phyloP scores from a whole-genome alignment of 164 flowering plant genomes.

The Amborella trichopoda region DNA sequence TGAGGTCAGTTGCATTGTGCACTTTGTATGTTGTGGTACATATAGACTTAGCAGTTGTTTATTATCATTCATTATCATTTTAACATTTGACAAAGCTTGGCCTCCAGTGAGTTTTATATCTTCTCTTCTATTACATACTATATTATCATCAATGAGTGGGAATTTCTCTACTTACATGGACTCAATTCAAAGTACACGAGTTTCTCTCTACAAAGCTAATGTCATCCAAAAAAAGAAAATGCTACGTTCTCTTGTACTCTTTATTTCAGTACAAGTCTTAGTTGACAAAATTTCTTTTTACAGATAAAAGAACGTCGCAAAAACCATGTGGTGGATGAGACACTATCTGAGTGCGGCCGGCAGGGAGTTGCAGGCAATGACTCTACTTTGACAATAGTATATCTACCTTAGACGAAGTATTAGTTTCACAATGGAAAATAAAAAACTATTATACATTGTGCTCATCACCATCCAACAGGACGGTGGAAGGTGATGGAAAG shows the following conservation, averaged over 20 bases:
- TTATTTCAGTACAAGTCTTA: not conserved
- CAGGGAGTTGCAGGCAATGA: constrained; percentile 74
- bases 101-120: not conserved
- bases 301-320: constrained; percentile 20
- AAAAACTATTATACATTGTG: no score
- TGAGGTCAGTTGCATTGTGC: constrained; percentile 51
- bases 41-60: no score
- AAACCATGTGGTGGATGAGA: constrained; percentile 21
- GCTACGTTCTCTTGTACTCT: not conserved
- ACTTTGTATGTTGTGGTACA: no score
- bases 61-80: not conserved
- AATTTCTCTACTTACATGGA: not conserved
- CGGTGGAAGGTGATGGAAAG: no score
- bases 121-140: not conserved
- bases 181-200: not conserved
- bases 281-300: not conserved
- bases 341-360: constrained; percentile 79
- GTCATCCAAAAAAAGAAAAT: not conserved
- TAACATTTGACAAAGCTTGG: not conserved
- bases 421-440: no score
- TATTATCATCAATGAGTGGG: not conserved
- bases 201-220: not conserved
- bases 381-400: not conserved
- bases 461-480: no score
- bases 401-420: not conserved